phyloP scores from a whole-genome alignment of 331 rosid species.

The Quercus lobata region DNA sequence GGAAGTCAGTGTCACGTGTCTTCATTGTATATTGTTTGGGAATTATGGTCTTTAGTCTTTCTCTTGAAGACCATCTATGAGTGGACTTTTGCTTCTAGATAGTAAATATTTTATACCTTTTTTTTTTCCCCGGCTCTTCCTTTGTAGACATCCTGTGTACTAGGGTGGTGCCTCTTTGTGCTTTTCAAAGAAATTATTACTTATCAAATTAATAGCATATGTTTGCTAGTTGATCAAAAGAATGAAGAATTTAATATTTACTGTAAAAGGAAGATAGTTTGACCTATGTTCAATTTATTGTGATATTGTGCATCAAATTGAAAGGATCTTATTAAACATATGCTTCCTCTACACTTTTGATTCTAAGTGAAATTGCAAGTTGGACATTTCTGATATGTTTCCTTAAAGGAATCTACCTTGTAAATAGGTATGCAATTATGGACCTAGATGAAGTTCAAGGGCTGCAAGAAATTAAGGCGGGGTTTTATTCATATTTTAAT shows the following conservation, averaged over 20 bases:
- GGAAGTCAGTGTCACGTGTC: no score
- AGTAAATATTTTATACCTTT: no score
- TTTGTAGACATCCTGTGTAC: no score
- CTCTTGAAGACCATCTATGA: no score
- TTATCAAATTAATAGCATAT: not conserved
- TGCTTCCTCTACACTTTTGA: not conserved
- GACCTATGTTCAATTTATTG: not conserved
- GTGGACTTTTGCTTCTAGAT: no score
- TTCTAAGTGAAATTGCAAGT: not conserved
- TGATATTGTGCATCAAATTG: not conserved
- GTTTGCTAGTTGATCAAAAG: not conserved
- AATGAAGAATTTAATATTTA: not conserved
- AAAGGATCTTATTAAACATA: not conserved
- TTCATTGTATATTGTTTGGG: no score
- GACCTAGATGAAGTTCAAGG: constrained; percentile 71
- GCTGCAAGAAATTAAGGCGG: constrained; percentile 51
- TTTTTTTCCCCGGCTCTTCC: no score
- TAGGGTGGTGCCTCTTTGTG: no score
- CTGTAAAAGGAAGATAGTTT: not conserved
- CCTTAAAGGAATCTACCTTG: constrained; percentile 19
- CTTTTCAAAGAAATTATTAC: no score
- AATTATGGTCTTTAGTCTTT: no score
- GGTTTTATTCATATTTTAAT: constrained; percentile 67
- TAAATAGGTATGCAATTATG: constrained; percentile 54
- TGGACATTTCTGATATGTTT: constrained; percentile 17